Evolutionary conservation across 345 rosid species (phyloP).

Genomic region (Gossypium sturtianum): DNA sequence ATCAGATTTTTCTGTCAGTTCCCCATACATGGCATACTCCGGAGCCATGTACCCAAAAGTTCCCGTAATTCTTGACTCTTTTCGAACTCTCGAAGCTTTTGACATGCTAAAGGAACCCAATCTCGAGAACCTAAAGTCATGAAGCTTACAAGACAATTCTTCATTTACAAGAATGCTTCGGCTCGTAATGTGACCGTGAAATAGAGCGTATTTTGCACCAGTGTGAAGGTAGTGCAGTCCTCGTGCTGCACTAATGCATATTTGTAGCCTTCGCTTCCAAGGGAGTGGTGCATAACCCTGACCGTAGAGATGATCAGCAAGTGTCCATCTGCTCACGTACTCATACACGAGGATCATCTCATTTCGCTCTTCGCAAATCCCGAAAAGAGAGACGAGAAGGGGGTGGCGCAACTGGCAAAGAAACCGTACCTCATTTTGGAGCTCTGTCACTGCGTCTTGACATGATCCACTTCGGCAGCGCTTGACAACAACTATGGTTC

Average conservation of each 20-base stretch:
- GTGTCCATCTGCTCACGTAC: conserved; percentile 28
- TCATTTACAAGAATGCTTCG: conserved; percentile 23
- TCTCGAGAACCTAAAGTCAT: conserved; percentile 23
- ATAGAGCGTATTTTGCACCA: conserved; percentile 20
- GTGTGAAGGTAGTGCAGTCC: conserved; percentile 31
- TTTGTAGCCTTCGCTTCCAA: conserved; percentile 39
- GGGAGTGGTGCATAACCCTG: conserved; percentile 10
- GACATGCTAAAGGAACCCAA: conserved; percentile 20
- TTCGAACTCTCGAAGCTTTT: conserved; percentile 1
- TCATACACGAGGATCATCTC: conserved; percentile 23
- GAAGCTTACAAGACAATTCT: conserved; percentile 25
- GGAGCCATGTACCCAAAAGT: background rate
- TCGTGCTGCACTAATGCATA: conserved; percentile 36
- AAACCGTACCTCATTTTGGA: background rate
- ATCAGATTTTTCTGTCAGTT: conserved; percentile 26
- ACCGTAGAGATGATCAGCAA: conserved; percentile 29
- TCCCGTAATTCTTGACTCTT: too few species aligned
- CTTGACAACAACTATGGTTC: background rate
- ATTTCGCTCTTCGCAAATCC: background rate
- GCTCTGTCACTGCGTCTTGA: background rate
- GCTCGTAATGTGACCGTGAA: conserved; percentile 26
- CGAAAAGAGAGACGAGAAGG: background rate
- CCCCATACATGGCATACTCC: conserved; percentile 15
- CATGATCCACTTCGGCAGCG: background rate
- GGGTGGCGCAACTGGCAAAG: conserved; percentile 5